Conservation (phyloP, 1,284 basidiomycete species). For the Sporisorium iseilematis-ciliati region DNA sequence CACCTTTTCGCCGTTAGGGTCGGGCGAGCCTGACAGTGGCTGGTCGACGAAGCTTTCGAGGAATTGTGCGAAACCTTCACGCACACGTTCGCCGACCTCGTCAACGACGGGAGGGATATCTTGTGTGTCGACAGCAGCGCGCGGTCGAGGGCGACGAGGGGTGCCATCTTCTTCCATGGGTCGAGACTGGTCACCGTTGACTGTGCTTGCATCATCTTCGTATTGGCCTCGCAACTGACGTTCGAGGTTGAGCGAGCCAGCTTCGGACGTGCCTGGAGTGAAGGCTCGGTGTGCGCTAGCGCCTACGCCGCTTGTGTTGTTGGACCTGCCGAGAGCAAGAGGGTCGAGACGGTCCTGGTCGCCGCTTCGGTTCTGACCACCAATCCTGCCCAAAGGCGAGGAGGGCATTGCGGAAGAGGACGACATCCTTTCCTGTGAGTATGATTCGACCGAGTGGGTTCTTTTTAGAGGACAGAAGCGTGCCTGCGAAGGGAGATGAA, state of each 20-base stretch:
- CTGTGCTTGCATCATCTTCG: slow-evolving; percentile 41
- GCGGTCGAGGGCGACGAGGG: slow-evolving; percentile 43
- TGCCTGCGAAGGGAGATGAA: neutral
- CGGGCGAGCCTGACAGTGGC: slow-evolving; percentile 72
- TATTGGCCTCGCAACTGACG: slow-evolving; percentile 41
- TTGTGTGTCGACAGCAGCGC: slow-evolving; percentile 58
- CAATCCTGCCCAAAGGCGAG: slow-evolving; percentile 49
- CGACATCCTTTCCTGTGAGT: slow-evolving; percentile 35
- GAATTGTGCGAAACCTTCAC: slow-evolving; percentile 89
- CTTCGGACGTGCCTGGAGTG: slow-evolving; percentile 45
- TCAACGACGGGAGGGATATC: slow-evolving; percentile 88
- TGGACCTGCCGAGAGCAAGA: slow-evolving; percentile 41
- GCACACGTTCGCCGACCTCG: slow-evolving; percentile 90
- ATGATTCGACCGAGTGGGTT: neutral
- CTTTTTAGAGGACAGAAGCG: neutral
- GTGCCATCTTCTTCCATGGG: slow-evolving; percentile 49
- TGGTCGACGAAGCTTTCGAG: slow-evolving; percentile 89
- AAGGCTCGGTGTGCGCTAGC: slow-evolving; percentile 34
- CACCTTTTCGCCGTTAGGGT: slow-evolving; percentile 71
- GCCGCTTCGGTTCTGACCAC: slow-evolving; percentile 30
- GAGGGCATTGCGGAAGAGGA: slow-evolving; percentile 56
- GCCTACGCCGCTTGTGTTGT: slow-evolving; percentile 33
- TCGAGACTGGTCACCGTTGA: slow-evolving; percentile 33
- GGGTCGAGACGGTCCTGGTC: slow-evolving; percentile 44
- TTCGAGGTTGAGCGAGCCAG: slow-evolving; percentile 47